Evolutionary conservation across 805 yeast genomes (phyloP), one percentile per base, ranked within the genome.

Genomic region (Candida nanaspora): DNA sequence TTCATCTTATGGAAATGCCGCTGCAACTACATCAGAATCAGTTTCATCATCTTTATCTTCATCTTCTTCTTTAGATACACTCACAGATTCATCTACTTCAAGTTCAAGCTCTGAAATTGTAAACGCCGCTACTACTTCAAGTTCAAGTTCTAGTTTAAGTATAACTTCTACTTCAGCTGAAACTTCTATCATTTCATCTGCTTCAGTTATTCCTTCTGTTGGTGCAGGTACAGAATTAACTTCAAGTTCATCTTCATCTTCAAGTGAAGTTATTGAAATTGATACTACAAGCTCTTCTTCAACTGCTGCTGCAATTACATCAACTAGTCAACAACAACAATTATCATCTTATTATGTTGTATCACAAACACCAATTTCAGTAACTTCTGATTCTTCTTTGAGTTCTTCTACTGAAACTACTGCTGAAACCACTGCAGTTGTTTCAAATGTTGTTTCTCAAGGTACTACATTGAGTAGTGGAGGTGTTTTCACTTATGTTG

Each of bases 161-260:
- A 18, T 32, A 8, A 25, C 23, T 26, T 27, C 37, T 21, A 14
- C 28, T 7, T 11, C 33, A 3, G 9, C 33, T 20, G 26, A 6
- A 8, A 4, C 30, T 38, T 18, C 19, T 16, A n/a, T n/a, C n/a
- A 29, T 4, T 32, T 15, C 26, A 23, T 8, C 7, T 23, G n/a
- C 23, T n/a, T 11, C 39, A 16, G 18, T 33, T 18, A 35, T 36
- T 15, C 16, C 25, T 31, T 18, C 39, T 14, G 36, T 15, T 25
- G n/a, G n/a, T n/a, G n/a, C n/a, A n/a, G n/a, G n/a, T n/a, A n/a
- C n/a, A n/a, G n/a, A n/a, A n/a, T n/a, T n/a, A n/a, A 15, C 33
- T n/a, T 29, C 31, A 31, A 16, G 35, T 36, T 18, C 34, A 22
- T 22, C 31, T 35, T 10, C 39, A 28, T 16, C 35, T 21, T 27